phyloP scores from a whole-genome alignment of 1,139 yeast species.

The Lodderomyces jiufengensis region DNA sequence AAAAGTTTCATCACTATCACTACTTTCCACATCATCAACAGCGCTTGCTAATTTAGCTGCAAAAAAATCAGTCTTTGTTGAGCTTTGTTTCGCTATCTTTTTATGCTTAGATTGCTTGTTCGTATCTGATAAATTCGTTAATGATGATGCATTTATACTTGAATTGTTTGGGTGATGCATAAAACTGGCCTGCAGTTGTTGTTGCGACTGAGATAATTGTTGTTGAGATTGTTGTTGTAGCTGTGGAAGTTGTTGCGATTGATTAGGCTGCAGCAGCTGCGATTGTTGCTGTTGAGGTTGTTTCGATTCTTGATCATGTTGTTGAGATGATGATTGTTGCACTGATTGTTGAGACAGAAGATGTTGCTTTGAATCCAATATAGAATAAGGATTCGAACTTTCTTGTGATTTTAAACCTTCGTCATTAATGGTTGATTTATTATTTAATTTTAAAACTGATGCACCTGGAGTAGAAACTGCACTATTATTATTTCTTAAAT shows the following conservation, averaged over 20 bases:
- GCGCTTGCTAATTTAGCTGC: slow-evolving; percentile 95
- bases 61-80: slow-evolving; percentile 80
- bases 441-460: neutral
- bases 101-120: slow-evolving; percentile 17
- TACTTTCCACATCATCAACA: slow-evolving; percentile 81
- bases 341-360: too few species aligned
- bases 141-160: slow-evolving; percentile 4
- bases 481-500: slow-evolving; percentile 7
- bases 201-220: slow-evolving; percentile 1
- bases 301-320: neutral
- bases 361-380: too few species aligned
- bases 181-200: slow-evolving; percentile 5
- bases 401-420: neutral
- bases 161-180: slow-evolving; percentile 14
- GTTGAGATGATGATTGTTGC: neutral
- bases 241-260: slow-evolving; percentile 2
- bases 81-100: slow-evolving; percentile 28
- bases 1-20: slow-evolving; percentile 91
- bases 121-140: slow-evolving; percentile 5
- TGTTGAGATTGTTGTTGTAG: slow-evolving; percentile 2
- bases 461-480: slow-evolving; percentile 2
- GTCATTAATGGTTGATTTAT: neutral
- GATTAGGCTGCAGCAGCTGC: slow-evolving; percentile 1
- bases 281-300: slow-evolving; percentile 2
- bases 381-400: too few species aligned